Percentiles rank a stretch among this genome's conserved stretches.
These are phyloP conservation scores for Obelidium mucronatum DNA, from an alignment of 192 early-diverging fungal genomes.

Conservation along the genomic window DNA sequence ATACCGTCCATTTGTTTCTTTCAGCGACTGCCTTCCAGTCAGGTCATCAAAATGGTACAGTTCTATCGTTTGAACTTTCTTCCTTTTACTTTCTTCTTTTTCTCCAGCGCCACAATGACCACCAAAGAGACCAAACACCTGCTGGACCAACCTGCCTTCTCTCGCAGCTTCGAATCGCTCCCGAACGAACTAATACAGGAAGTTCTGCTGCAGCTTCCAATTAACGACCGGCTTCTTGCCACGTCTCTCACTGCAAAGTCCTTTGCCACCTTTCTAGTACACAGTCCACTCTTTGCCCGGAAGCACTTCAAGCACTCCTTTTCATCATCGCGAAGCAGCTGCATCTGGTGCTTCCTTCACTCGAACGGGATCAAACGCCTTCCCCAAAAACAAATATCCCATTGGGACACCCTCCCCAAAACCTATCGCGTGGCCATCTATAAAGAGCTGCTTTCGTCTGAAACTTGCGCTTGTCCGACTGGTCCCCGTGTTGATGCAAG, in stretches of 20 bases:
- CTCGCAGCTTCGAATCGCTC: not conserved
- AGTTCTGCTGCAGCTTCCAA: not conserved
- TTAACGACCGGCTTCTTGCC: not conserved
- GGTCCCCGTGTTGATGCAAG: not conserved
- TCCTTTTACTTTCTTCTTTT: too few species aligned
- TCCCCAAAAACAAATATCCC: not conserved
- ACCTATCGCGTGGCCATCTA: not conserved
- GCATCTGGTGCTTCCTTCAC: not conserved
- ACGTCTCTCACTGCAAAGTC: not conserved
- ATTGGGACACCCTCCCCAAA: not conserved
- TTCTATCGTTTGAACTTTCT: too few species aligned
- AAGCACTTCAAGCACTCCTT: not conserved
- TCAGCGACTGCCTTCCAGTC: too few species aligned
- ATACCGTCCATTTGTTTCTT: too few species aligned
- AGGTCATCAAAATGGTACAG: too few species aligned
- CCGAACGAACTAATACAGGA: not conserved
- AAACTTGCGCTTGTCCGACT: not conserved
- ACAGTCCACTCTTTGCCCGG: not conserved
- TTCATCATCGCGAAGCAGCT: not conserved
- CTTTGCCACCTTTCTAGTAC: not conserved
- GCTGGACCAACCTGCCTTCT: too few species aligned
- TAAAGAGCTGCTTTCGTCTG: not conserved
- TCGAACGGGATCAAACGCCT: not conserved
- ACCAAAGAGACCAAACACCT: too few species aligned
- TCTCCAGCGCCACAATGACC: too few species aligned